Percentiles rank a stretch among this genome's conserved stretches.
Conservation (phyloP, 371 early-diverging fungal genomes). For the Dentiscutata heterogama region DNA sequence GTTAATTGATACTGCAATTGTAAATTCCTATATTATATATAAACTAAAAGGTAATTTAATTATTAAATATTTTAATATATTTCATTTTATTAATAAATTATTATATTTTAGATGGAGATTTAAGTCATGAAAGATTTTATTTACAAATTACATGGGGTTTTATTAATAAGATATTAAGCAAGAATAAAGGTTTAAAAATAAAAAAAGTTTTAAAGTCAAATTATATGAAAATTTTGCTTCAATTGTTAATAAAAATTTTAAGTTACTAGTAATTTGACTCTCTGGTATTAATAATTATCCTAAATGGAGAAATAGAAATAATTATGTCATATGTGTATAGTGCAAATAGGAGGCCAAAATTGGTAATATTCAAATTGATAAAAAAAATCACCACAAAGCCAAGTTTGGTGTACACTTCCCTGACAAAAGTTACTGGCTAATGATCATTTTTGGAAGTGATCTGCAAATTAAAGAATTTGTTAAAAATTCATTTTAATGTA, state of each 20-base stretch:
- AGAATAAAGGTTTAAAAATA: background rate
- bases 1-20: slow-evolving; percentile 48
- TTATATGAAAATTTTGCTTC: background rate
- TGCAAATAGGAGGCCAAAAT: background rate
- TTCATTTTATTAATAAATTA: no score
- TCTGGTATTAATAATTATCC: background rate
- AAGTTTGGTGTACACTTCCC: background rate
- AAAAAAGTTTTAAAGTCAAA: background rate
- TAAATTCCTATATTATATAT: slow-evolving; percentile 34
- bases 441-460: no score
- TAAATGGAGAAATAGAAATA: background rate
- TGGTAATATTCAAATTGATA: no score
- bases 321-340: background rate
- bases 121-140: background rate
- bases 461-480: no score
- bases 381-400: background rate
- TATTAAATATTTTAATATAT: no score
- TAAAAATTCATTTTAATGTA: no score
- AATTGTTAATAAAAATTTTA: background rate
- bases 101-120: background rate
- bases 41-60: background rate
- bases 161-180: background rate
- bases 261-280: background rate
- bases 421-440: no score
- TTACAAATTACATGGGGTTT: background rate